Percentiles rank a stretch among this genome's conserved stretches.
Conservation (phyloP, 2,329 filamentous ascomycete genomes). For the Aspergillus jensenii region DNA sequence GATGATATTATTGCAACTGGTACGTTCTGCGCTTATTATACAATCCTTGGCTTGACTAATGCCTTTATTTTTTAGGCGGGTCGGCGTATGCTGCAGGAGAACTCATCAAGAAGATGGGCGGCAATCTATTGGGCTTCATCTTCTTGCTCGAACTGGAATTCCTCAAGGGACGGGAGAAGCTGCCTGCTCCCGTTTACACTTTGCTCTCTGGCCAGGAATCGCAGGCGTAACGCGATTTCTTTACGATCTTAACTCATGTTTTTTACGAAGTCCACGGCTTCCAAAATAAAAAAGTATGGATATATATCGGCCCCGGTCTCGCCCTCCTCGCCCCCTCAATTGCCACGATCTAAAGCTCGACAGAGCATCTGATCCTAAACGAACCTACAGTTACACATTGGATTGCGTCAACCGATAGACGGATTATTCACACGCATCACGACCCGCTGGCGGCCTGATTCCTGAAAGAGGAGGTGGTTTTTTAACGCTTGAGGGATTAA, state of each 20-base stretch:
- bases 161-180: constrained; percentile 86
- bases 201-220: constrained; percentile 67
- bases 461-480: constrained; percentile 1
- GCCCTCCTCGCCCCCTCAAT: background rate
- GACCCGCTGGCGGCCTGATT: constrained; percentile 17
- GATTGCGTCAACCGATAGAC: constrained; percentile 9
- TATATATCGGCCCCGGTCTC: background rate
- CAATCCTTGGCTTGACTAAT: background rate
- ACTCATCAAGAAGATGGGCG: constrained; percentile 82
- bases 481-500: background rate
- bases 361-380: constrained; percentile 1
- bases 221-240: constrained; percentile 15
- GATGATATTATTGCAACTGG: constrained; percentile 99
- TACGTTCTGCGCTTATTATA: constrained; percentile 47
- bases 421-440: constrained; percentile 30
- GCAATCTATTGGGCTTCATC: constrained; percentile 80
- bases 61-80: constrained; percentile 61
- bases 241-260: constrained; percentile 9
- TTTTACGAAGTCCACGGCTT: constrained; percentile 3
- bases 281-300: constrained; percentile 9
- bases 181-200: constrained; percentile 79
- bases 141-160: constrained; percentile 96
- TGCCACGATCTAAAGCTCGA: constrained; percentile 2
- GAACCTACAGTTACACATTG: constrained; percentile 3
- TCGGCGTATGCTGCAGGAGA: constrained; percentile 85